Conservation (phyloP, 495 filamentous ascomycete genomes). For the Annulohypoxylon moriforme region DNA sequence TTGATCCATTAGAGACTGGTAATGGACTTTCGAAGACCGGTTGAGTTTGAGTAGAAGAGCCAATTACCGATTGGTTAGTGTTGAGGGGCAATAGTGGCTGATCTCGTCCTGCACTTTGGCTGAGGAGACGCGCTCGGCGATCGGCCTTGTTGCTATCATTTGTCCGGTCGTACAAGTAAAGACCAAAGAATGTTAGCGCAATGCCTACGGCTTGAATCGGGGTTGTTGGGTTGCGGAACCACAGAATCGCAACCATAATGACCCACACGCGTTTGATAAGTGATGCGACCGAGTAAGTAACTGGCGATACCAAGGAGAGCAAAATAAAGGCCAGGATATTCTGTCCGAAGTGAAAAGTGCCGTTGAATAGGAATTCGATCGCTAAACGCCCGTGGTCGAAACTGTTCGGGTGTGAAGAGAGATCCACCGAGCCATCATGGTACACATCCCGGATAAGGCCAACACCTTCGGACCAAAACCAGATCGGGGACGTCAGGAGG, state of each 20-base stretch:
- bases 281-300: slow-evolving; percentile 95
- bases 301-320: slow-evolving; percentile 89
- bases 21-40: slow-evolving; percentile 52
- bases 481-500: slow-evolving; percentile 88
- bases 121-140: slow-evolving; percentile 67
- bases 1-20: slow-evolving; percentile 38
- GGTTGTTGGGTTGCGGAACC: slow-evolving; percentile 93
- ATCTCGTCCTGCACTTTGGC: slow-evolving; percentile 51
- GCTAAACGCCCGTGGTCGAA: slow-evolving; percentile 83
- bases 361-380: slow-evolving; percentile 94
- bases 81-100: slow-evolving; percentile 78
- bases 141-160: slow-evolving; percentile 86
- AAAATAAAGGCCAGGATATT: slow-evolving; percentile 95
- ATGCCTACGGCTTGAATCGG: slow-evolving; percentile 86
- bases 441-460: slow-evolving; percentile 78
- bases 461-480: slow-evolving; percentile 91
- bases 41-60: slow-evolving; percentile 31
- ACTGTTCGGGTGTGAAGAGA: slow-evolving; percentile 69
- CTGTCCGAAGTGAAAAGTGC: slow-evolving; percentile 95
- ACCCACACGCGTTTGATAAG: slow-evolving; percentile 98
- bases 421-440: slow-evolving; percentile 70
- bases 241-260: slow-evolving; percentile 92
- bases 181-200: slow-evolving; percentile 85
- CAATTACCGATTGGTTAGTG: slow-evolving; percentile 42
- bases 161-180: slow-evolving; percentile 97